Base-by-base conservation (phyloP, 192 early-diverging fungal species). In the Entophlyctis luteolus region DNA sequence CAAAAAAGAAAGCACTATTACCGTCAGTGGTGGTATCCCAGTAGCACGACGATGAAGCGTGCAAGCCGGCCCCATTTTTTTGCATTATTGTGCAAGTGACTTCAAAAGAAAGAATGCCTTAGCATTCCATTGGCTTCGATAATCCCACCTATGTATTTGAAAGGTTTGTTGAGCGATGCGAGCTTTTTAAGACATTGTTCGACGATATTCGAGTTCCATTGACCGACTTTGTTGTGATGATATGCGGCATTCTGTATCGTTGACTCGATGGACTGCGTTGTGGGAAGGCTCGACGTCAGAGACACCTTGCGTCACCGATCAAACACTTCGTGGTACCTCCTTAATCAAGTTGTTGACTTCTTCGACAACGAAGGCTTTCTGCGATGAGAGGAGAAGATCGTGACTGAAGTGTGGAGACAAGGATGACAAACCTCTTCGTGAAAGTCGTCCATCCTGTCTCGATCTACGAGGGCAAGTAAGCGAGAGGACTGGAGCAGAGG, bases 21-120 rank as follows among this genome's bases (percentile, higher is more conserved):
- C 88, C 89, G 72, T 91, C 90, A 34, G 78, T 77, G 31, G 79
- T 68, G 46, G 80, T 84, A 66, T 91, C 90, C 90, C 90, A 91
- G 75, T 82, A 89, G 62, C 87, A 88, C 29, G 81, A 84, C 29
- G 81, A 87, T 20, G 87, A 87, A 25, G 84, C 81, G 73, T 91
- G 88, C 47, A 91, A 78, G 27, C 90, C 90, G 28, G 87, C 88
- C 12, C 89, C 88, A 73, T 87, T 91, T 71, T 87, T 88, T 78
- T 91, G 89, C 86, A 91, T 86, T 42, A 91, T 90, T 27, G 89
- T 84, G 70, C 89, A 90, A 5, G 88, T 91, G 6, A 91, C 79
- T 80, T 42, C 39, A 42, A 42, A 12, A 42, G n/a, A 42, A n/a
- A n/a, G n/a, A n/a, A n/a, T n/a, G n/a, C n/a, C n/a, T n/a, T n/a